Evolutionary conservation across 2,329 filamentous ascomycete genomes (phyloP).

Genomic region (Epichloe gansuensis): DNA sequence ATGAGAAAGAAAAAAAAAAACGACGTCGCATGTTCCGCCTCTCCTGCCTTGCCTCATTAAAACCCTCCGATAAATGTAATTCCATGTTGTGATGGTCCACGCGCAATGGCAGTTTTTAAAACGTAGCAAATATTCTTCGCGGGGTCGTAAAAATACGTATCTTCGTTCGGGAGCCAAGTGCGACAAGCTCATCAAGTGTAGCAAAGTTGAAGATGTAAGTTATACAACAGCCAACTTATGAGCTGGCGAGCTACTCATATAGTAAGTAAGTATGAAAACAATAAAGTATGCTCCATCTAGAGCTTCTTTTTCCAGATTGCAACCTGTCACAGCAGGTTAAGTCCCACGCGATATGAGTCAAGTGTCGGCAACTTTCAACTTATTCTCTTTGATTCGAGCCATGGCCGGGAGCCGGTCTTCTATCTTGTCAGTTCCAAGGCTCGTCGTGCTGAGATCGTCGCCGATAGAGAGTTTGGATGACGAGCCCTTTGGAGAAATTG

Average conservation of each 20-base stretch:
- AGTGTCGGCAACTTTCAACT: constrained; percentile 1
- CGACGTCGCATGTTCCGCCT: not conserved
- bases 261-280: constrained; percentile 20
- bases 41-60: not conserved
- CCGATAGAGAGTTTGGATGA: constrained; percentile 15
- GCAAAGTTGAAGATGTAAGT: constrained; percentile 12
- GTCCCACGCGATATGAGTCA: not conserved
- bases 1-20: constrained; percentile 2
- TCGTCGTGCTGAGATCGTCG: constrained; percentile 10
- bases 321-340: not conserved
- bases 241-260: constrained; percentile 15
- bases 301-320: constrained; percentile 9
- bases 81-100: not conserved
- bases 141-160: constrained; percentile 1
- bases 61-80: constrained; percentile 2
- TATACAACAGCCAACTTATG: constrained; percentile 9
- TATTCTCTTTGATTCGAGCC: constrained; percentile 5
- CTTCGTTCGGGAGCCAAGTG: not conserved
- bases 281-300: constrained; percentile 18
- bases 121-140: constrained; percentile 1
- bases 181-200: constrained; percentile 9
- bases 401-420: constrained; percentile 32
- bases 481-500: constrained; percentile 19
- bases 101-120: not conserved
- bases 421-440: constrained; percentile 20